Evolutionary conservation across 805 yeast species (phyloP).

Genomic region (Wickerhamiella azyma): DNA sequence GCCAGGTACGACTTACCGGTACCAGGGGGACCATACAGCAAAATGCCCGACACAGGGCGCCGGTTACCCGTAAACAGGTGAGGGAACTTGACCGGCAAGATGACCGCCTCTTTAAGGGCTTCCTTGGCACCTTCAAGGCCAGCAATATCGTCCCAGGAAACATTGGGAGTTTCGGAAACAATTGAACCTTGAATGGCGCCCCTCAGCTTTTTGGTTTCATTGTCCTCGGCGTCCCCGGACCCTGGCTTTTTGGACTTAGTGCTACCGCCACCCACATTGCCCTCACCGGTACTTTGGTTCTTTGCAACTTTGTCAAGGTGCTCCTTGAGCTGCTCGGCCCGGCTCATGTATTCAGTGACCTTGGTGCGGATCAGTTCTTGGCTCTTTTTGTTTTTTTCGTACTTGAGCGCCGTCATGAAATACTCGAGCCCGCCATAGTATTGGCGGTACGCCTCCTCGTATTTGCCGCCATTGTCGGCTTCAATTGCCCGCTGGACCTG

Average conservation of each 20-base stretch:
- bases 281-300: conserved; percentile 36
- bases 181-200: conserved; percentile 90
- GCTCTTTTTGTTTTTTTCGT: conserved; percentile 79
- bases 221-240: conserved; percentile 44
- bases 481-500: conserved; percentile 89
- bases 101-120: conserved; percentile 93
- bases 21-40: conserved; percentile 89
- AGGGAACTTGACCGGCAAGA: conserved; percentile 90
- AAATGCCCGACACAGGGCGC: conserved; percentile 81
- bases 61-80: conserved; percentile 90
- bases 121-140: conserved; percentile 93
- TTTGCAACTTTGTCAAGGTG: conserved; percentile 53
- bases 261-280: conserved; percentile 44
- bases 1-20: conserved; percentile 96
- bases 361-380: conserved; percentile 80
- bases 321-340: conserved; percentile 89
- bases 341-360: conserved; percentile 76
- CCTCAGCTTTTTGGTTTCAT: conserved; percentile 76
- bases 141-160: conserved; percentile 90
- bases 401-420: conserved; percentile 83
- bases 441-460: conserved; percentile 86
- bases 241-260: conserved; percentile 34
- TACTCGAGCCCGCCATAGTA: conserved; percentile 91
- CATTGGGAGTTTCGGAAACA: conserved; percentile 80
- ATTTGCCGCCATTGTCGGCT: conserved; percentile 77